phyloP scores from a whole-genome alignment of 78 protist genomes.

The Guillardia theta region DNA sequence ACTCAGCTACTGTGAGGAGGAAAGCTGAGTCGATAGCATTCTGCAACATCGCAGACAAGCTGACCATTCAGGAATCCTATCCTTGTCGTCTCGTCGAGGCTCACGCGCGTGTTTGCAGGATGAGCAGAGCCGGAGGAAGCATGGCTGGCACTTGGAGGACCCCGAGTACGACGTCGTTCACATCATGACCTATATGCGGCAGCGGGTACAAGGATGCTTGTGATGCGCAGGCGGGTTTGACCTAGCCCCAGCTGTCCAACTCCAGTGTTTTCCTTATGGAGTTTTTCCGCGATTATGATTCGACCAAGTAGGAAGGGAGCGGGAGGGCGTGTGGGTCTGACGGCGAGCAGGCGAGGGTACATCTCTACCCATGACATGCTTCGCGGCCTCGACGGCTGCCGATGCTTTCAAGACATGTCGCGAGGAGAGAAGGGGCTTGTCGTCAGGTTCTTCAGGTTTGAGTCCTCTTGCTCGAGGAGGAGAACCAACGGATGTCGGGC shows the following conservation, averaged over 20 bases:
- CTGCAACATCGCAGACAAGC: neutral
- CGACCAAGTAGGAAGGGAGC: too few relatives aligned
- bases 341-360: neutral
- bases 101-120: neutral
- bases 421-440: neutral
- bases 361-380: neutral
- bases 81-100: neutral
- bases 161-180: neutral
- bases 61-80: neutral
- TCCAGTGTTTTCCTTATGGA: neutral
- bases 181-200: slow-evolving; percentile 1
- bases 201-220: too few relatives aligned
- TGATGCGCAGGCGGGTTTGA: too few relatives aligned
- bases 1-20: neutral
- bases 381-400: neutral
- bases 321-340: too few relatives aligned
- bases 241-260: too few relatives aligned
- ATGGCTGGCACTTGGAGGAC: neutral
- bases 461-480: neutral
- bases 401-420: neutral
- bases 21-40: neutral
- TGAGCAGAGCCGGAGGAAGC: neutral
- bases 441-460: neutral
- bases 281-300: neutral
- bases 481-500: neutral